Conservation (phyloP, 768 basidiomycete species). For the Boletus pseudo-olivaceus region DNA sequence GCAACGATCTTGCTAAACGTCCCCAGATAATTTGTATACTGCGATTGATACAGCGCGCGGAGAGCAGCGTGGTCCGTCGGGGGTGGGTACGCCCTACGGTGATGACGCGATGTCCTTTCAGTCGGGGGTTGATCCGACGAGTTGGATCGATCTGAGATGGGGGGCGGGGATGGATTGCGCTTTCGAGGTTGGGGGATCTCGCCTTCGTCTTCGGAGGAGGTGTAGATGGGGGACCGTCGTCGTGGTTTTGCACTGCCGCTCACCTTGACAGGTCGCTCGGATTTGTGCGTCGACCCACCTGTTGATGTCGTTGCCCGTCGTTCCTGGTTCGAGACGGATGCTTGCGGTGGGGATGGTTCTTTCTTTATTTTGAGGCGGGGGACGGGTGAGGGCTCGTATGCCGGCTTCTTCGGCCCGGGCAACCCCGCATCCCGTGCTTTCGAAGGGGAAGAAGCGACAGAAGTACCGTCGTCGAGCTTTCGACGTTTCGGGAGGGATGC, state of each 20-base stretch:
- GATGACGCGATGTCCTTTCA: constrained; percentile 18
- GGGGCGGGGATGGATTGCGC: constrained; percentile 27
- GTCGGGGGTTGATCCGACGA: constrained; percentile 17
- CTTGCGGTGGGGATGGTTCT: constrained; percentile 30
- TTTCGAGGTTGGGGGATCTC: constrained; percentile 33
- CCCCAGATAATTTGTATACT: constrained; percentile 50
- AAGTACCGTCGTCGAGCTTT: constrained; percentile 37
- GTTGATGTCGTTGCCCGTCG: constrained; percentile 5
- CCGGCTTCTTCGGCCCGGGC: constrained; percentile 35
- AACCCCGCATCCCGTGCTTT: constrained; percentile 27
- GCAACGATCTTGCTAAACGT: constrained; percentile 44
- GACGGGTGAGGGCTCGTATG: constrained; percentile 20
- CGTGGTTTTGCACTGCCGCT: constrained; percentile 35
- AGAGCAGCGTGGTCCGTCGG: constrained; percentile 50
- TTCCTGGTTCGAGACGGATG: constrained; percentile 12
- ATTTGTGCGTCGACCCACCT: constrained; percentile 8
- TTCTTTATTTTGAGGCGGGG: constrained; percentile 37
- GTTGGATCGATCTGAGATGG: constrained; percentile 22
- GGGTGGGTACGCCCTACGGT: constrained; percentile 31
- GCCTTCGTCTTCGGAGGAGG: constrained; percentile 63
- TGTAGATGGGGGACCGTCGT: constrained; percentile 60
- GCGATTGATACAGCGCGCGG: constrained; percentile 48
- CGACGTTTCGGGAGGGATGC: constrained; percentile 37
- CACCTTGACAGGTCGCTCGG: constrained; percentile 20
- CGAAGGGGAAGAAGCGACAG: constrained; percentile 11